Conservation (phyloP, 768 basidiomycete species). For the Boletales sp. region DNA sequence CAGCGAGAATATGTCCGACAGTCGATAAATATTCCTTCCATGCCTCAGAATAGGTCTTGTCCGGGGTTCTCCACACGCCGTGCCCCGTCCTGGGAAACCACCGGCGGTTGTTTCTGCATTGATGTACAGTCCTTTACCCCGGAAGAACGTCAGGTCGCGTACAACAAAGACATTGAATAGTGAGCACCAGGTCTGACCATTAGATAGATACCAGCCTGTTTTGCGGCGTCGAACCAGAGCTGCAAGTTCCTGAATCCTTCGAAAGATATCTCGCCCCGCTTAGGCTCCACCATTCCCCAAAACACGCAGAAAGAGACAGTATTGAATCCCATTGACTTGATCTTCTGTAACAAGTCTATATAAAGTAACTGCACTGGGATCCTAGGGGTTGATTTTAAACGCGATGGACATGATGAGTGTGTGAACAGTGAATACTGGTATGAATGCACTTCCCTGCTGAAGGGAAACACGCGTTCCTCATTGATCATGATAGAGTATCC, state of each 20-base stretch:
- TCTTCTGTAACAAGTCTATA: conserved; percentile 58
- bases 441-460: conserved; percentile 62
- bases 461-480: conserved; percentile 54
- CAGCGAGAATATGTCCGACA: conserved; percentile 46
- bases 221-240: conserved; percentile 30
- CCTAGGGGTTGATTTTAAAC: conserved; percentile 4
- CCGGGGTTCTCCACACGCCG: conserved; percentile 46
- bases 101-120: conserved; percentile 33
- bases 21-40: conserved; percentile 56
- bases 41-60: conserved; percentile 43
- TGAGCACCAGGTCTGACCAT: conserved; percentile 24
- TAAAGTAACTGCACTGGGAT: conserved; percentile 35
- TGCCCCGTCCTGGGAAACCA: conserved; percentile 58
- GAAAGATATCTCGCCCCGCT: conserved; percentile 49
- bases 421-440: conserved; percentile 35
- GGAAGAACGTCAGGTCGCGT: not conserved
- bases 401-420: not conserved
- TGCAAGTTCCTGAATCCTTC: conserved; percentile 41
- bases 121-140: conserved; percentile 23
- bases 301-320: conserved; percentile 54
- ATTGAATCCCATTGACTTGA: conserved; percentile 42
- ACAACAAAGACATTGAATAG: not conserved
- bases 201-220: conserved; percentile 25
- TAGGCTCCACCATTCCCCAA: conserved; percentile 46
- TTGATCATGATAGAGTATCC: conserved; percentile 54